Evolutionary conservation across 23 red algal genomes (phyloP), one percentile per base, ranked within the genome.

Genomic region (Gracilariopsis chorda): DNA sequence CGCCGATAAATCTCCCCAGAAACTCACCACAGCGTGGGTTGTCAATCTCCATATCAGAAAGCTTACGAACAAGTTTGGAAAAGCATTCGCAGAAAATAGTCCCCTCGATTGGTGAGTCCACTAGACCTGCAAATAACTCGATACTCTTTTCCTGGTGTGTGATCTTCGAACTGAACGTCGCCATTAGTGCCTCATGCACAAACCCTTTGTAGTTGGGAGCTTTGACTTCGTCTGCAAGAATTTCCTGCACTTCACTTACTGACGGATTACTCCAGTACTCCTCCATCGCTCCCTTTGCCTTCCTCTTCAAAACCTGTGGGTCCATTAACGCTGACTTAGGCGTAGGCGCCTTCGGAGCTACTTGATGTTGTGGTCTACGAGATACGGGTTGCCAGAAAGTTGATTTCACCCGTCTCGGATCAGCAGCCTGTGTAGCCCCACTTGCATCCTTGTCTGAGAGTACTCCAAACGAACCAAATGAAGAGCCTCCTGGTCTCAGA

Each of bases 41-140:
- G 30, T 94, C 92, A 39, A 94, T 87, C 42, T 94, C 92, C 28
- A 94, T 58, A 48, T 94, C 83, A 55, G 76, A 83, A 47, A 94
- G 68, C 12, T 62, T 47, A 29, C 45, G 56, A 41, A 88, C 34
- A 28, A 88, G 30, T 27, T 58, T 56, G 9, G 47, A 69, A 44
- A 73, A 87, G 9, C 59, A 48, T 42, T 65, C 41, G 24, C 73
- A 52, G 47, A 73, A 83, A 29, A 65, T 14, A 1, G 41, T 36
- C 19, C 37, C 73, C 24, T 48, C 40, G 44, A 75, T 78, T 10
- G 41, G 62, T 33, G 65, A 42, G 1, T 87, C 57, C 7, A 90
- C 32, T 32, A 94, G 20, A 57, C 72, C 78, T 23, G 27, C 41
- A 14, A 94, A 81, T 7, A 94, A 34, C 4, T 60, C 25, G 19